Evolutionary conservation across 2,329 filamentous ascomycete genomes (phyloP).

Genomic region (Colletotrichum neosansevieriae): DNA sequence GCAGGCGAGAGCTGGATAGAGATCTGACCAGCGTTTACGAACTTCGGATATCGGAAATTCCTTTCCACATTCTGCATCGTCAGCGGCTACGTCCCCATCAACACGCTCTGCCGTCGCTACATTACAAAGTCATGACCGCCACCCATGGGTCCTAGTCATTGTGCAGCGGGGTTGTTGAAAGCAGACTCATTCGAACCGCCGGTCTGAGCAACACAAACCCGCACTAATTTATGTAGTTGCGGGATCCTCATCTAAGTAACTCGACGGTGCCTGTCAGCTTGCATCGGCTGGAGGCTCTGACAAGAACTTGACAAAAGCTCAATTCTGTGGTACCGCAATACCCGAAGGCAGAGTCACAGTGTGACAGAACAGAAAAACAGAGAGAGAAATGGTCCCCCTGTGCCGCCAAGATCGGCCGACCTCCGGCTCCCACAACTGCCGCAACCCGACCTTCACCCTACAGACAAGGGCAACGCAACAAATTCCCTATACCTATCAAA

Average conservation of each 20-base stretch:
- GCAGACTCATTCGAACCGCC: slow-evolving; percentile 12
- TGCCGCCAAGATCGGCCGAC: slow-evolving; percentile 33
- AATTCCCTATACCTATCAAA: slow-evolving; percentile 26
- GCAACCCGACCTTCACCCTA: slow-evolving; percentile 22
- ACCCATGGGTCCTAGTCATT: slow-evolving; percentile 14
- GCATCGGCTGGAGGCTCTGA: slow-evolving; percentile 21
- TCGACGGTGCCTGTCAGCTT: slow-evolving; percentile 6
- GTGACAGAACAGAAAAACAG: slow-evolving; percentile 3
- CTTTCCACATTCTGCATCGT: slow-evolving; percentile 15
- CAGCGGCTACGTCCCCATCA: background rate
- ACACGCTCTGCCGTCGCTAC: slow-evolving; percentile 36
- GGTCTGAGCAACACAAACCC: slow-evolving; percentile 29
- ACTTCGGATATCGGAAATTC: slow-evolving; percentile 11
- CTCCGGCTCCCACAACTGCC: slow-evolving; percentile 32
- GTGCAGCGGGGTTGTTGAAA: slow-evolving; percentile 1
- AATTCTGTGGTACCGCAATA: background rate
- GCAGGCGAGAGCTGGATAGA: no score
- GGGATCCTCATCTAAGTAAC: slow-evolving; percentile 23
- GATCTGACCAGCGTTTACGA: background rate
- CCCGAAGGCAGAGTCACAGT: background rate
- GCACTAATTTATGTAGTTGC: slow-evolving; percentile 30
- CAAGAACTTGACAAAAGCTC: slow-evolving; percentile 8
- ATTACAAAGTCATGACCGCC: slow-evolving; percentile 29
- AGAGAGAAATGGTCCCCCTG: background rate
- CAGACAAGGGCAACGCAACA: slow-evolving; percentile 7